phyloP scores from a whole-genome alignment of 2,329 filamentous ascomycete species.

The Aurifilum marmelostoma region DNA sequence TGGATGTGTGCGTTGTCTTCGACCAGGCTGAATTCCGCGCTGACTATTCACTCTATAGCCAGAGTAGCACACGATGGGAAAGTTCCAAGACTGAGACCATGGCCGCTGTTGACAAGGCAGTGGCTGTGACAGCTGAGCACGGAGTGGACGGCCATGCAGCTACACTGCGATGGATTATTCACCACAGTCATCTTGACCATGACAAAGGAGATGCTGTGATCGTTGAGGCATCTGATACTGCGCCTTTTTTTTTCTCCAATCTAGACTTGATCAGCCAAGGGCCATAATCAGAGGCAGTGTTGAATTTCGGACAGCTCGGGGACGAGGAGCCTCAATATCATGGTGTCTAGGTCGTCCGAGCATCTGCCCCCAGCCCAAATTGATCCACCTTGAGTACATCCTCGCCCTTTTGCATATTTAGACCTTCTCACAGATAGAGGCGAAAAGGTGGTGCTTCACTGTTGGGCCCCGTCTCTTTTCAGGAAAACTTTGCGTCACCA shows the following conservation, averaged over 20 bases:
- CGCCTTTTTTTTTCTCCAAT: constrained; percentile 41
- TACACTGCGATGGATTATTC: constrained; percentile 45
- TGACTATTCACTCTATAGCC: not conserved
- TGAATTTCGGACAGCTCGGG: constrained; percentile 19
- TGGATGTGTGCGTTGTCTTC: too few relatives aligned
- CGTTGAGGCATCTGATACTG: constrained; percentile 41
- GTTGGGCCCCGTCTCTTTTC: too few relatives aligned
- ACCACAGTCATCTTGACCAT: constrained; percentile 40
- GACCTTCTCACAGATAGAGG: too few relatives aligned
- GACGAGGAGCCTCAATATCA: not conserved
- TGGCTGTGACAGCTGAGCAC: constrained; percentile 37
- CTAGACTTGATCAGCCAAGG: constrained; percentile 44
- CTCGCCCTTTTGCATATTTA: not conserved
- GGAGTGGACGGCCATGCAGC: constrained; percentile 45
- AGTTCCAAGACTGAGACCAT: constrained; percentile 35
- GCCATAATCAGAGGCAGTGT: constrained; percentile 43
- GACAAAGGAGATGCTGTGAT: constrained; percentile 42
- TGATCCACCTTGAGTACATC: not conserved
- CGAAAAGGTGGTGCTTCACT: too few relatives aligned
- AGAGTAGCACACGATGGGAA: constrained; percentile 31
- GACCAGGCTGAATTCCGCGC: too few relatives aligned
- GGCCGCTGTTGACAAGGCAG: constrained; percentile 35
- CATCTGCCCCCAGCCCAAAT: too few relatives aligned
- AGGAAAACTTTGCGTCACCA: too few relatives aligned
- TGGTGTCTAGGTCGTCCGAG: not conserved